Percentiles rank a stretch among this genome's conserved stretches.
Conservation (phyloP, 2,329 filamentous ascomycete genomes). For the Magnaporthiopsis incrustans region DNA sequence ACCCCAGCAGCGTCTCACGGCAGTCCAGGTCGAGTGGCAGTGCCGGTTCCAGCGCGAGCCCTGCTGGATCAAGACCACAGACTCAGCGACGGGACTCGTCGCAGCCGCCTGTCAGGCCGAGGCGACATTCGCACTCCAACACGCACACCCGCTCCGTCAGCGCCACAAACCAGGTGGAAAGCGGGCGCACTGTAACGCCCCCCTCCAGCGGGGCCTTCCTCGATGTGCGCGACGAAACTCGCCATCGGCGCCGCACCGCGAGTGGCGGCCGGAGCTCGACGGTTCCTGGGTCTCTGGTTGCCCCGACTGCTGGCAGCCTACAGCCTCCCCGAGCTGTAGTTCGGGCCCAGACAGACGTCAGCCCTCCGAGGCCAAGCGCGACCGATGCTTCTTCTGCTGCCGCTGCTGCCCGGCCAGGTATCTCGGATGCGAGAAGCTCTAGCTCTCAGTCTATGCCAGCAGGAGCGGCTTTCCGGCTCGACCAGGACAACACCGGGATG, state of each 20-base stretch:
- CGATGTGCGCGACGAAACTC: conserved; percentile 40
- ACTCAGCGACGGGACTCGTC: conserved; percentile 14
- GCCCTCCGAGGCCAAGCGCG: conserved; percentile 25
- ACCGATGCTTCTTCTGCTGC: conserved; percentile 14
- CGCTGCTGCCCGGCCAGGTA: conserved; percentile 26
- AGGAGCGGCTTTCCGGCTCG: conserved; percentile 11
- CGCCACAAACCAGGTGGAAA: conserved; percentile 33
- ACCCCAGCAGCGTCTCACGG: conserved; percentile 30
- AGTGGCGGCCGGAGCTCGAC: conserved; percentile 50
- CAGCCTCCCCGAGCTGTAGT: conserved; percentile 39
- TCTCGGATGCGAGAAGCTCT: conserved; percentile 34
- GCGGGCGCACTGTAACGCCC: conserved; percentile 43
- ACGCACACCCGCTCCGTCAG: conserved; percentile 38
- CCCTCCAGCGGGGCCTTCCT: conserved; percentile 36
- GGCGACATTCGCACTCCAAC: conserved; percentile 25
- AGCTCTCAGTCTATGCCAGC: conserved; percentile 24
- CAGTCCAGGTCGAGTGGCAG: conserved; percentile 19
- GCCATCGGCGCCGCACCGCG: conserved; percentile 40
- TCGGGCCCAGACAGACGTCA: conserved; percentile 59
- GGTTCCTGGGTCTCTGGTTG: conserved; percentile 29
- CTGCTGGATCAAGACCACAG: conserved; percentile 16
- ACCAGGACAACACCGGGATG: conserved; percentile 15
- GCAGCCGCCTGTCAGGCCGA: conserved; percentile 23
- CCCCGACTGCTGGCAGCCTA: not conserved
- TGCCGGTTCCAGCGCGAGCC: conserved; percentile 13